A percentile compares a stretch with the other conserved stretches of the same genome.
Evolutionary conservation across 805 yeast genomes (phyloP).

Genomic region (Torulaspora gathmanii): DNA sequence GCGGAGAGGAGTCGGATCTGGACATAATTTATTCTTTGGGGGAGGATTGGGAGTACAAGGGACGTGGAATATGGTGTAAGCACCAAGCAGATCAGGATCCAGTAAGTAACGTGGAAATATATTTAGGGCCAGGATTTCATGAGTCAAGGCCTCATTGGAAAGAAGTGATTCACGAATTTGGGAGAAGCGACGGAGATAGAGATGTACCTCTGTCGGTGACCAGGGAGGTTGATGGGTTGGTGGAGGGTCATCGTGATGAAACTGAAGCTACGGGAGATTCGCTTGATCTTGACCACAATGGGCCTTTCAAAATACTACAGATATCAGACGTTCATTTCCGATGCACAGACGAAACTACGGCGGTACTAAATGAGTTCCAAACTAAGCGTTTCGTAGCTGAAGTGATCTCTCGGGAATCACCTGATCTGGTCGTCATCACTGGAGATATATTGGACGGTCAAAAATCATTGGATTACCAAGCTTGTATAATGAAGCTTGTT

Average conservation of each 20-base stretch:
- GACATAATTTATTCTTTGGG: constrained; percentile 8
- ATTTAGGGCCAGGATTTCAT: constrained; percentile 51
- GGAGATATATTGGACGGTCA: constrained; percentile 64
- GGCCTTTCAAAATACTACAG: constrained; percentile 52
- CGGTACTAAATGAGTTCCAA: constrained; percentile 35
- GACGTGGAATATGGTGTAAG: constrained; percentile 55
- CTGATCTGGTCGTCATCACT: constrained; percentile 58
- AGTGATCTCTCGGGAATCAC: constrained; percentile 51
- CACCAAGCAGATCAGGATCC: constrained; percentile 37
- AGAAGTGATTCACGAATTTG: constrained; percentile 25
- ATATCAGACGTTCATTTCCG: constrained; percentile 61
- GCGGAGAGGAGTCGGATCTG: not conserved
- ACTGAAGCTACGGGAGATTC: not conserved
- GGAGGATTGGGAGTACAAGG: constrained; percentile 42
- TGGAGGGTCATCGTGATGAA: not conserved
- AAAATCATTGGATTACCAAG: constrained; percentile 54
- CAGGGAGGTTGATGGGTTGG: constrained; percentile 3
- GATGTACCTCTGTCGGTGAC: constrained; percentile 15
- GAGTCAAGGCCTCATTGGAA: constrained; percentile 61
- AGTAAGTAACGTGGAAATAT: constrained; percentile 45
- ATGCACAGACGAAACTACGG: constrained; percentile 53
- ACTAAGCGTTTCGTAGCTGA: constrained; percentile 48
- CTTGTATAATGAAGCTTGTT: constrained; percentile 55
- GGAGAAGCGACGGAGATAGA: not conserved
- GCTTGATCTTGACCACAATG: not conserved